Evolutionary conservation across 331 rosid species (phyloP), one percentile per base, ranked within the genome.

Genomic region (Saraca asoca): DNA sequence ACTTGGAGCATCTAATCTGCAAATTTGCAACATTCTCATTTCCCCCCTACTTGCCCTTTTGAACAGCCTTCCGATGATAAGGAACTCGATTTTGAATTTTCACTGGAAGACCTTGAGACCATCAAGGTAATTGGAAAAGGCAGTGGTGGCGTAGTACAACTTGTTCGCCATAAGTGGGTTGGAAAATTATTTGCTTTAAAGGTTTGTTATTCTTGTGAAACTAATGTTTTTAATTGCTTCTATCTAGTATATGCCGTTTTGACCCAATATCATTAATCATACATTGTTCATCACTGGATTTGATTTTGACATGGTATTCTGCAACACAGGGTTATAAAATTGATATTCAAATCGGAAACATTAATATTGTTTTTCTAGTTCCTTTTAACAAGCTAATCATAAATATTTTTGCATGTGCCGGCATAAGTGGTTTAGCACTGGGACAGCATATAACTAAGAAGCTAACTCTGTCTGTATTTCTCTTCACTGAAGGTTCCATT

Each of bases 141-240:
- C 52, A 89, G 96, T 44, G 98, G 98, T 5, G 98, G 96, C 19
- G 95, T 90, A 16, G 98, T 93, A 9, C 98, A 93, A 71, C 98
- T 93, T 57, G 98, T 90, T 81, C 95, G 87, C 56, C 98, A 90
- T 72, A 93, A 93, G 78, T 93, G 98, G 98, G 84, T 84, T 9
- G 97, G 98, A 35, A 85, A 68, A 70, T 73, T 87, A 62, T 93
- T 85, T 81, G 98, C 98, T 82, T 80, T 92, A 71, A 93, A 93
- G 98, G 96, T 89, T 24, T 73, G 69, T 70, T 64, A n/a, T 57
- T 31, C 66, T 15, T 29, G 53, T 12, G 54, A 16, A 54, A 51
- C 59, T 72, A 68, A 1, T 9, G 7, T 17, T n/a, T 49, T 72
- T 14, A 35, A 33, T 41, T 56, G 12, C 58, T 51, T 57, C 64